Base-by-base conservation (phyloP, 1,284 basidiomycete genomes). In the Irpex sp. region DNA sequence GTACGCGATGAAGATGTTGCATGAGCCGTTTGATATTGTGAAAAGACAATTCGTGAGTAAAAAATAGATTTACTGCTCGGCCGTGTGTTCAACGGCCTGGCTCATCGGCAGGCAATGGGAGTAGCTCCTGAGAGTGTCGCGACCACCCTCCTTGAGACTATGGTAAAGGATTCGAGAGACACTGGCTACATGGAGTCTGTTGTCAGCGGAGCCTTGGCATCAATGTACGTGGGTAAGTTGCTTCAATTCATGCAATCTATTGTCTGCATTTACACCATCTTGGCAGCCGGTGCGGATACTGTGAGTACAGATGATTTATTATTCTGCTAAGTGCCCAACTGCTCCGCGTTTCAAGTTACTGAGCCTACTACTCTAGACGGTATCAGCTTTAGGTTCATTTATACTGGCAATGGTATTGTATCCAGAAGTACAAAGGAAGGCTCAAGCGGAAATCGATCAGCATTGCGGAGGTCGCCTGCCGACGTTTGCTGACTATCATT, bases 171-270 rank as follows among this genome's bases (percentile, higher is more conserved):
- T 4, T 56, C 49, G 4, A 48, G 58, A 17, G 34, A 54, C 7
- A 44, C 5, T 34, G 34, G 7, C 5, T 62, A 58, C 36, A 52
- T 51, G 13, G 61, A 59, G 52, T 26, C 62, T 15, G 56, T 59
- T 36, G 62, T 60, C 37, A 44, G 59, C 8, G 44, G 21, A 40
- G 38, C 57, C 1, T 31, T 58, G n/a, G 59, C 38, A 11, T 59
- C 64, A 5, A 49, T 62, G 61, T 65, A 62, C 36, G 40, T 54
- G 11, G 64, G 64, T 65, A 36, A 51, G 64, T n/a, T 17, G 9
- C 17, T 9, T 52, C 21, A 52, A 9, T 2, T 26, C 11, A 26
- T 9, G 49, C 17, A 52, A 19, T 19, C 9, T 52, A 8, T 9
- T 17, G 9, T 26, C 8, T 17, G 49, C 49, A 9, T 9, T 15